Evolutionary conservation across 2,329 filamentous ascomycete genomes (phyloP).

Genomic region (Botryotinia narcissicola): DNA sequence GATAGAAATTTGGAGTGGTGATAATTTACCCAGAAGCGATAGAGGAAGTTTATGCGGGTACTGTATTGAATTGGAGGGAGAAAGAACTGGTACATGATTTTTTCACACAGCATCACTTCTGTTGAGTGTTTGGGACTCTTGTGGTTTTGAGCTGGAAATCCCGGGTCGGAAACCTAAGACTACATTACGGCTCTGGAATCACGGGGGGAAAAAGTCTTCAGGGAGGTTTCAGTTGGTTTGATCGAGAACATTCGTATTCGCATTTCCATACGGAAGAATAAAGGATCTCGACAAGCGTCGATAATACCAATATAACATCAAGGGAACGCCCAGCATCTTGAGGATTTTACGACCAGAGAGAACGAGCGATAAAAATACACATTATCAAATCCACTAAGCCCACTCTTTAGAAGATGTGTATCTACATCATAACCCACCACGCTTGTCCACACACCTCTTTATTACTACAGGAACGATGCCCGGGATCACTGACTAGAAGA

Average conservation of each 20-base stretch:
- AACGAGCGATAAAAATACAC: neutral
- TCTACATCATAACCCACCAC: neutral
- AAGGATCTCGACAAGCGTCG: neutral
- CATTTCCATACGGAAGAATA: neutral
- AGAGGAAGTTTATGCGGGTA: neutral
- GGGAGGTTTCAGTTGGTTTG: neutral
- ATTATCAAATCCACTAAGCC: neutral
- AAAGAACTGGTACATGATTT: neutral
- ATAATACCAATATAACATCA: neutral
- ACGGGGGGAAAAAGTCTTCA: neutral
- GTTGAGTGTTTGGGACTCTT: neutral
- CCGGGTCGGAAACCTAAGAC: neutral
- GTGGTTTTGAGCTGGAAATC: neutral
- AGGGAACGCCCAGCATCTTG: neutral
- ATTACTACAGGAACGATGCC: neutral
- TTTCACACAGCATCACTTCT: neutral
- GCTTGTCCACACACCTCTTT: neutral
- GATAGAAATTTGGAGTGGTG: neutral
- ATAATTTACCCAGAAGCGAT: neutral
- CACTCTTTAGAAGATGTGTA: neutral
- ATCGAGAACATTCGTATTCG: neutral
- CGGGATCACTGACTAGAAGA: neutral
- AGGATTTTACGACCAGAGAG: conserved; percentile 50
- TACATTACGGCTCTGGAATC: neutral
- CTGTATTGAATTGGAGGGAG: neutral